phyloP scores from a whole-genome alignment of 208 protist species.

The Acanthamoeba castellanii region DNA sequence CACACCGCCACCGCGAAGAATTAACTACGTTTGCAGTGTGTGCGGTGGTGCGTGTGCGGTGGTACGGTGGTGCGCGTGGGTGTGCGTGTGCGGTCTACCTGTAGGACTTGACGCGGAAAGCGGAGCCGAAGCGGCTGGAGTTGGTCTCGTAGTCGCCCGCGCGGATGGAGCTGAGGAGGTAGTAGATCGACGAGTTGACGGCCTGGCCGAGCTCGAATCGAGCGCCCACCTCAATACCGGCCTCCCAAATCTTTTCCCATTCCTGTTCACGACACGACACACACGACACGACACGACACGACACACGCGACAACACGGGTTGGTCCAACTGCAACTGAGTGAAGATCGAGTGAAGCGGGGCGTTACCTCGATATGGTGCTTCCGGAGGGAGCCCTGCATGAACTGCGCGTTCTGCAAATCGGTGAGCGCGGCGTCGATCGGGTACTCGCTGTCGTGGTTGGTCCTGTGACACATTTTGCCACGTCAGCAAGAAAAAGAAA shows the following conservation, averaged over 20 bases:
- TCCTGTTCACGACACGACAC: neutral
- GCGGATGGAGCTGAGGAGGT: constrained; percentile 19
- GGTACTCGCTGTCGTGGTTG: neutral
- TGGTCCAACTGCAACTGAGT: neutral
- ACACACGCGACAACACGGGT: neutral
- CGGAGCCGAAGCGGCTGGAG: neutral
- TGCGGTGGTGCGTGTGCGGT: too few species aligned
- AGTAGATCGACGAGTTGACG: constrained; percentile 45
- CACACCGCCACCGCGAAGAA: neutral
- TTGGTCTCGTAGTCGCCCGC: constrained; percentile 22
- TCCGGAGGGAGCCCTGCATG: neutral
- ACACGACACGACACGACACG: neutral
- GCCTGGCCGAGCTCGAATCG: constrained; percentile 29
- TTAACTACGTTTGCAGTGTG: too few species aligned
- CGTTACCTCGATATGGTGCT: neutral
- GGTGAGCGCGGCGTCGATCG: neutral
- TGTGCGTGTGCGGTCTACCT: neutral
- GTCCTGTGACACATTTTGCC: neutral
- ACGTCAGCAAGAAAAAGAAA: neutral
- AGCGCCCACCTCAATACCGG: constrained; percentile 28
- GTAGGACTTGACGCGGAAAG: constrained; percentile 36
- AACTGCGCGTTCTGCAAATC: neutral
- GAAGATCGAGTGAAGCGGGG: neutral
- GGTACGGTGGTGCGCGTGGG: neutral
- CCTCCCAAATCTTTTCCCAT: constrained; percentile 38